Evolutionary conservation across 352 stramenopile species (phyloP).

Genomic region (Phytopythium litorale): DNA sequence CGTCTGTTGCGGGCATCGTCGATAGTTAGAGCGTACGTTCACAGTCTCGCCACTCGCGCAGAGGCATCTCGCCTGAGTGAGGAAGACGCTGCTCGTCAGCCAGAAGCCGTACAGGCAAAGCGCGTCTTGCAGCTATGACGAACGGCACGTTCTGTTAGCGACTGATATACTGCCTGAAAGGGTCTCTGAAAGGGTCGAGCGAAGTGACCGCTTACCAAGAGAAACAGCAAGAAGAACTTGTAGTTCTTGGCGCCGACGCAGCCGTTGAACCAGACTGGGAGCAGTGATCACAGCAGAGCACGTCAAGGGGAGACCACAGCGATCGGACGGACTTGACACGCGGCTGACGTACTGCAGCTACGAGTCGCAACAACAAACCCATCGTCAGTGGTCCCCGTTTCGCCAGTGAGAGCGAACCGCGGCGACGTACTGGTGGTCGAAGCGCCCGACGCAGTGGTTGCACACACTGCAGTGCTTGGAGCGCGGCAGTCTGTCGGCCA

Average conservation of each 20-base stretch:
- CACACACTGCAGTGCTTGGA: slow-evolving; percentile 91
- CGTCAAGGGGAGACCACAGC: no score
- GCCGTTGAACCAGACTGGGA: slow-evolving; percentile 79
- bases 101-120: slow-evolving; percentile 50
- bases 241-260: slow-evolving; percentile 84
- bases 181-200: not conserved
- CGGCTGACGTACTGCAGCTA: slow-evolving; percentile 8
- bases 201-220: slow-evolving; percentile 22
- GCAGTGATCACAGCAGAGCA: not conserved
- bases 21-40: not conserved
- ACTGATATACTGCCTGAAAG: not conserved
- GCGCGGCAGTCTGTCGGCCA: slow-evolving; percentile 45
- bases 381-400: slow-evolving; percentile 6
- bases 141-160: not conserved
- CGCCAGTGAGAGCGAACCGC: not conserved
- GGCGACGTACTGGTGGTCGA: slow-evolving; percentile 86
- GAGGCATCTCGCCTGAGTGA: slow-evolving; percentile 28
- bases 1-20: slow-evolving; percentile 16
- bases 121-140: slow-evolving; percentile 30
- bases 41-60: not conserved
- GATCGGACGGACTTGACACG: not conserved
- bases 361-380: not conserved
- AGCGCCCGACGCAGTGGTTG: slow-evolving; percentile 83
- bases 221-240: slow-evolving; percentile 63
- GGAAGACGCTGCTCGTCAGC: slow-evolving; percentile 49